Evolutionary conservation across 2,329 filamentous ascomycete genomes (phyloP).

Genomic region (Pseudopithomyces maydicus): DNA sequence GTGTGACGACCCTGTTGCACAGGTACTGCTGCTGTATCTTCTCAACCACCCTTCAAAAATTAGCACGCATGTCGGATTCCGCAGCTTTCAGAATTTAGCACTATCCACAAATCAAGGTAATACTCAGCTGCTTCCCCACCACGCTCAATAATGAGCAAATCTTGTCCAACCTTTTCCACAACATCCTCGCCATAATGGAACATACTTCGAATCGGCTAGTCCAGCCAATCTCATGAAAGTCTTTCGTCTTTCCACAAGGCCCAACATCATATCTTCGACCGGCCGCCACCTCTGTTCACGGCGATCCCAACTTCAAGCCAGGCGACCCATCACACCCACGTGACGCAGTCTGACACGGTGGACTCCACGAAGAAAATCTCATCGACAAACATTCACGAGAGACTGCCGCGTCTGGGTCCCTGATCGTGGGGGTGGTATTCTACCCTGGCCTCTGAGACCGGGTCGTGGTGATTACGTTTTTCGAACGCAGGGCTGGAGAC

Average conservation of each 20-base stretch:
- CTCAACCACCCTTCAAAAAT: too few relatives aligned
- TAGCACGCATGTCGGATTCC: too few relatives aligned
- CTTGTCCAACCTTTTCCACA: background rate
- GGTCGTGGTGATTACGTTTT: background rate
- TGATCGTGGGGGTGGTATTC: background rate
- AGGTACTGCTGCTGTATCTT: too few relatives aligned
- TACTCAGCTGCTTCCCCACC: background rate
- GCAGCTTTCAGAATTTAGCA: too few relatives aligned
- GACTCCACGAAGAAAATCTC: background rate
- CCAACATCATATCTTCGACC: background rate
- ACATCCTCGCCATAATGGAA: background rate
- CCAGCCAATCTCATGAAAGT: background rate
- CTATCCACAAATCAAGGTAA: background rate
- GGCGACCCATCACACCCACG: background rate
- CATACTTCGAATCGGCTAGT: background rate
- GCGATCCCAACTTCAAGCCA: background rate
- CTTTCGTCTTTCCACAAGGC: background rate
- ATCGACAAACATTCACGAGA: background rate
- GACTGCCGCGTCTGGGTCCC: background rate
- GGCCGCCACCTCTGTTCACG: conserved; percentile 2
- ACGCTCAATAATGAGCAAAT: background rate
- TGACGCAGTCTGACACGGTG: background rate
- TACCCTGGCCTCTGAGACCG: background rate
- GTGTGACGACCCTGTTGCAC: too few relatives aligned
- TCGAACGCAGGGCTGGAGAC: background rate